Base-by-base conservation (phyloP, 2,329 filamentous ascomycete species). In the Delphinella strobiligena region DNA sequence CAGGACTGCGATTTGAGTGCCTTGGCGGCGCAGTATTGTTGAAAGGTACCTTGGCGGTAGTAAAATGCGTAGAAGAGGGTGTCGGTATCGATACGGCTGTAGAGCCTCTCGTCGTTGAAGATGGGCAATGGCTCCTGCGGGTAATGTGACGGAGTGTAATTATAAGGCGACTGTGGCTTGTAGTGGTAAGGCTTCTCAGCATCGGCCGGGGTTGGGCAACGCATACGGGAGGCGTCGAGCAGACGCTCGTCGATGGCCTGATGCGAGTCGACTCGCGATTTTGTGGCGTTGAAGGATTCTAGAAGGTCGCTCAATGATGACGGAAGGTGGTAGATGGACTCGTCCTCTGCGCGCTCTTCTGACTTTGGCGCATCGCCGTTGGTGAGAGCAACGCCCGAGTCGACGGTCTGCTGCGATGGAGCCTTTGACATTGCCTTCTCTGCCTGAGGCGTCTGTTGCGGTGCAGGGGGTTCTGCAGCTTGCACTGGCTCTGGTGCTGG, bases 31-130 rank as follows among this genome's bases (percentile, higher is more conserved):
- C 96, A 72, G 56, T 88, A 95, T 59, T 98, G 91, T 60, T 96
- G 88, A 51, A 93, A 88, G 1, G 87, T 88, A 18, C 87, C 87
- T 62, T 98, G 91, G 51, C 89, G 86, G 68, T 98, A 98, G 69
- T 98, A 98, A 64, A 98, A 98, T 34, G 94, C 83, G 64, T 98
- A 98, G 64, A 98, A 98, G 8, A 98, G 71, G 19, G 89, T 94
- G 56, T 98, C 91, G 1, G 88, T 87, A 54, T 98, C 91, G 45
- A 98, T 89, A 42, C 85, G 75, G 18, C 75, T 75, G 62, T 95
- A 98, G 45, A 98, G 64, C 34, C 83, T 72, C 24, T 86, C 83
- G 60, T 98, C 87, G 51, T 95, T 87, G 51, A 96, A 89, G 48
- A 96, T 86, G 2, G 82, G 68, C 31, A 95, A 69, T n/a, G 88